Evolutionary conservation across 768 basidiomycete species (phyloP), one percentile per base, ranked within the genome.

Genomic region (Fistulinella prunicolor): DNA sequence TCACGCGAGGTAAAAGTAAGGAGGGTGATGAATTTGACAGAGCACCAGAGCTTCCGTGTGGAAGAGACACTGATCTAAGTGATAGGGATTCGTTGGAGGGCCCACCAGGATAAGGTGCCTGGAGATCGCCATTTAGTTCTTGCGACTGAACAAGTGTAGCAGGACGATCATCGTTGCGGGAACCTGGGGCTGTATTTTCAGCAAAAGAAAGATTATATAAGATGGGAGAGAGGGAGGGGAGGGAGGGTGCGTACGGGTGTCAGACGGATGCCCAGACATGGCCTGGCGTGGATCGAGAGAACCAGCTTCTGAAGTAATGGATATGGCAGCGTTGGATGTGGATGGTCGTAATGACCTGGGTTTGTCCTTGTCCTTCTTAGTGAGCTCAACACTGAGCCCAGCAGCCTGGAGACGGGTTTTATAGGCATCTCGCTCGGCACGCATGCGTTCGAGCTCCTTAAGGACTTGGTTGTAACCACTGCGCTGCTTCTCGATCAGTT

Each of bases 401-500:
- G 68, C 53, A 64, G 62, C 55, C 35, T 57, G 55, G 10, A 69
- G 58, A 36, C 65, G 65, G n/a, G 60, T 29, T 41, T 70, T 70
- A 46, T 74, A 86, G 9, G 75, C 63, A 60, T 94, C 92, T 16
- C 93, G 79, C 64, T 95, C 93, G 10, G 72, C 73, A 13, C 93
- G 77, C 42, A 95, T 79, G 46, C 93, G 81, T 56, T 94, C 92
- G 37, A 91, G 75, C 58, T 95, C 91, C 69, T 89, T 89, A 64
- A 86, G 73, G 46, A 90, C 80, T 47, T 86, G 82, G 50, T 79
- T 81, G 62, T 89, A 89, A n/a, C 83, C 88, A 19, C 80, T 68
- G 46, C 90, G 80, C 66, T 94, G 90, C 65, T 93, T 94, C 76
- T 94, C 91, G 62, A 95, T 85, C 53, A 94, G 78, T 67, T 94